Base-by-base conservation (phyloP, 352 stramenopile species). In the Phytophthora sp. region DNA sequence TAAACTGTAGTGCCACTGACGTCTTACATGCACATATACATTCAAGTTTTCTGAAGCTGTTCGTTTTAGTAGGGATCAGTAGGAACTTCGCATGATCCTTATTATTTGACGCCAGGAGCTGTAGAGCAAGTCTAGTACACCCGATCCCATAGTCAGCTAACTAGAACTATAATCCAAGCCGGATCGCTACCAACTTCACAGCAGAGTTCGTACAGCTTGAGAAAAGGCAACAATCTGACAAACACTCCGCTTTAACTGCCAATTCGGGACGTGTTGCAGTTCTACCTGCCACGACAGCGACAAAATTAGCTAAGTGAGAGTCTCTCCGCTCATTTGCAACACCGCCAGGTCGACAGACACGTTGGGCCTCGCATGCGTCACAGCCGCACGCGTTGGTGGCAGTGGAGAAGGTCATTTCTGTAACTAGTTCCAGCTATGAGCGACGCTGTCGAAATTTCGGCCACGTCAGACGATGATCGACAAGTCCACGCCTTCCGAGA, bases 401-500 rank as follows among this genome's bases (percentile, higher is more conserved):
- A 51, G 55, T 13, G 12, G 38, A 8, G 24, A 54, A 12, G 8
- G 38, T 24, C 15, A 18, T n/a, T n/a, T n/a, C n/a, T n/a, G n/a
- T 21, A 46, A 42, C 20, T 17, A 44, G 18, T 31, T 38, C 17
- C 28, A 49, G 27, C 18, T 17, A 60, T 64, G 50, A 62, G 63
- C 24, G 35, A 74, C 51, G 59, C 45, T 11, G 30, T 12, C 9
- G 32, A 53, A 28, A 31, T 50, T 7, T 8, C 38, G 15, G 38
- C 32, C 23, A 23, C 46, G 31, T 74, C 53, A 8, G 55, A 64
- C 23, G 51, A 69, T 20, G 65, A 74, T 42, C 20, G 64, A 15
- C 34, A 59, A 10, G 3, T 77, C 2, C 61, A 76, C 21, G 30
- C 51, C 11, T 93, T 93, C 44, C 80, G 83, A 13, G 82, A 88